Evolutionary conservation across 2,329 filamentous ascomycete genomes (phyloP).

Genomic region (Talaromyces sp.): DNA sequence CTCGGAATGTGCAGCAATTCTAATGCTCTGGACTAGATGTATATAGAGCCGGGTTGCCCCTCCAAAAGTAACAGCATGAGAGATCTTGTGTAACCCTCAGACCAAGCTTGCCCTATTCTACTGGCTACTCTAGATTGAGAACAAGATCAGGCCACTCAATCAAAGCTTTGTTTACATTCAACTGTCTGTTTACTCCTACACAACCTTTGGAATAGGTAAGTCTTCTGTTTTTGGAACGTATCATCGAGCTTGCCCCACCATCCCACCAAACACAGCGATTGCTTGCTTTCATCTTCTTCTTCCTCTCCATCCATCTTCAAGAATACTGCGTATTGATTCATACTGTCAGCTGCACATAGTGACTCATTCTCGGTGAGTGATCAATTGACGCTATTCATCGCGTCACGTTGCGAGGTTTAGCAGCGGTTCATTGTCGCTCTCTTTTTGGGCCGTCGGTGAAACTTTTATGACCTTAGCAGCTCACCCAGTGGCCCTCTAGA

Average conservation of each 20-base stretch:
- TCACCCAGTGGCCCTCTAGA: slow-evolving; percentile 19
- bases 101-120: neutral
- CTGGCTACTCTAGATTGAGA: neutral
- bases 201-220: neutral
- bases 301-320: neutral
- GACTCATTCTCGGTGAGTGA: slow-evolving; percentile 11
- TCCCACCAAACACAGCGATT: slow-evolving; percentile 18
- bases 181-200: neutral
- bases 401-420: slow-evolving; percentile 21
- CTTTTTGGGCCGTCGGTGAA: slow-evolving; percentile 43
- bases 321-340: neutral
- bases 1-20: slow-evolving; percentile 25
- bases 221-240: slow-evolving; percentile 15
- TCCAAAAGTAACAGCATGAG: neutral
- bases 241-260: slow-evolving; percentile 23
- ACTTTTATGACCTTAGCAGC: slow-evolving; percentile 33
- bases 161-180: neutral
- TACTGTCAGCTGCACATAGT: neutral
- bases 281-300: neutral
- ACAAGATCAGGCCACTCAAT: neutral
- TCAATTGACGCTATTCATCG: slow-evolving; percentile 20
- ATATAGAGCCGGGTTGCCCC: slow-evolving; percentile 6
- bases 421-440: slow-evolving; percentile 22
- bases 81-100: neutral
- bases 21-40: neutral